phyloP scores from a whole-genome alignment of 257 asterid genomes.

The Petunia secreta region DNA sequence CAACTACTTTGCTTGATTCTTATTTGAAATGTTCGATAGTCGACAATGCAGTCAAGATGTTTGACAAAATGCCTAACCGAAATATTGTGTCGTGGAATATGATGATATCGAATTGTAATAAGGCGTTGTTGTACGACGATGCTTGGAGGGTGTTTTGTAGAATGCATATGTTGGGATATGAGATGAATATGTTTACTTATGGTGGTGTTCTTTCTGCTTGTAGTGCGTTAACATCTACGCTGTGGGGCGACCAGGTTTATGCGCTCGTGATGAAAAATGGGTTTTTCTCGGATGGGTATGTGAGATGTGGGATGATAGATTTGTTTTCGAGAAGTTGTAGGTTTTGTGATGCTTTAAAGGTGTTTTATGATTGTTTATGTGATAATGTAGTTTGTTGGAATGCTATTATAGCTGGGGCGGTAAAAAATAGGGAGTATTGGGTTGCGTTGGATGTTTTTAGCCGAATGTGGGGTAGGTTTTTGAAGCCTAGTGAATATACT shows the following conservation, averaged over 20 bases:
- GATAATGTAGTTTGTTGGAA: constrained; percentile 85
- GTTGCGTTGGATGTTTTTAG: constrained; percentile 55
- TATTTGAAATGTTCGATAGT: constrained; percentile 49
- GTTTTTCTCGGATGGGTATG: constrained; percentile 54
- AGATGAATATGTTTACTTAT: constrained; percentile 57
- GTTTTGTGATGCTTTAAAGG: constrained; percentile 59
- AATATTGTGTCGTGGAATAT: constrained; percentile 65
- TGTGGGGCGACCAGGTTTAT: constrained; percentile 58
- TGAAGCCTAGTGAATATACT: constrained; percentile 62
- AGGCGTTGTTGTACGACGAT: constrained; percentile 46
- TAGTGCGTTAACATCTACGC: constrained; percentile 43
- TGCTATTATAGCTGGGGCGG: constrained; percentile 75
- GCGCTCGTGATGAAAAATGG: constrained; percentile 72
- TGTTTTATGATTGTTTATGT: constrained; percentile 58
- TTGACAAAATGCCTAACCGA: constrained; percentile 59
- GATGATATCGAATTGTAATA: constrained; percentile 61
- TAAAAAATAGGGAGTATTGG: constrained; percentile 50
- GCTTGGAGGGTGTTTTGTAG: constrained; percentile 62
- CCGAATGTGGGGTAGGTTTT: constrained; percentile 45
- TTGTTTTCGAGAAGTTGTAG: constrained; percentile 48
- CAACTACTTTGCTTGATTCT: constrained; percentile 48
- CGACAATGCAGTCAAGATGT: constrained; percentile 57
- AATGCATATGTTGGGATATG: constrained; percentile 51
- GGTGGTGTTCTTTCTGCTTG: constrained; percentile 70
- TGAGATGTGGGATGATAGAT: constrained; percentile 71